A percentile compares a stretch with the other conserved stretches of the same genome.
phyloP scores from a whole-genome alignment of 2,329 filamentous ascomycete species.

The Xylariaceae sp. region DNA sequence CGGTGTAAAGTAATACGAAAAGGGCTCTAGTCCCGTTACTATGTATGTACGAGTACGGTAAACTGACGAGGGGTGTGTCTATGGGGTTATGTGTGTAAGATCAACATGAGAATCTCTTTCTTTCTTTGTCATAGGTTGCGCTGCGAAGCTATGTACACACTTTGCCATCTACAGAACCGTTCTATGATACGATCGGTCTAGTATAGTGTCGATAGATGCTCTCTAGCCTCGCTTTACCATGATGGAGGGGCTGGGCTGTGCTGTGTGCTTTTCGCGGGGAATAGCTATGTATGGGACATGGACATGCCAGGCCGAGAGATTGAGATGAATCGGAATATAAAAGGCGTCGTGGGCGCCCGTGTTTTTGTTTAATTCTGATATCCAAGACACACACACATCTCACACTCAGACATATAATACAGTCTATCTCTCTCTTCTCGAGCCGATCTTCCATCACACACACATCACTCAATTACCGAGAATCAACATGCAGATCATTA shows the following conservation, averaged over 20 bases:
- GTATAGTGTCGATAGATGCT: too few relatives aligned
- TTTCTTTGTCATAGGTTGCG: neutral
- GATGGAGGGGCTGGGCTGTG: neutral
- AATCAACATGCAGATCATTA: constrained; percentile 31
- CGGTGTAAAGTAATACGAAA: neutral
- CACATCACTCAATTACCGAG: neutral
- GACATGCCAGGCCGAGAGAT: neutral
- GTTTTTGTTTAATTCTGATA: neutral
- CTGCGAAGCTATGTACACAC: too few relatives aligned
- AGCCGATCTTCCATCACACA: neutral
- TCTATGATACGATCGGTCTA: too few relatives aligned
- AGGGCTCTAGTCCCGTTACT: neutral
- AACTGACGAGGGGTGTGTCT: neutral
- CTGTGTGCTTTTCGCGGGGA: neutral
- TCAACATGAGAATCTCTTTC: neutral
- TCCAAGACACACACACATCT: neutral
- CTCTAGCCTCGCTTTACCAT: neutral
- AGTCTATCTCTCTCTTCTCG: neutral
- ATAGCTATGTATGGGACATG: neutral
- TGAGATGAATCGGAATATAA: neutral
- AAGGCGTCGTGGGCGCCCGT: neutral
- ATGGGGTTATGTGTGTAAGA: neutral
- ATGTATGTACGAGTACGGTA: too few relatives aligned
- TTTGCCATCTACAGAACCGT: too few relatives aligned
- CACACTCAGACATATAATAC: neutral